Evolutionary conservation across 2,329 filamentous ascomycete species (phyloP), one percentile per base, ranked within the genome.

Genomic region (Colletotrichum sp.): DNA sequence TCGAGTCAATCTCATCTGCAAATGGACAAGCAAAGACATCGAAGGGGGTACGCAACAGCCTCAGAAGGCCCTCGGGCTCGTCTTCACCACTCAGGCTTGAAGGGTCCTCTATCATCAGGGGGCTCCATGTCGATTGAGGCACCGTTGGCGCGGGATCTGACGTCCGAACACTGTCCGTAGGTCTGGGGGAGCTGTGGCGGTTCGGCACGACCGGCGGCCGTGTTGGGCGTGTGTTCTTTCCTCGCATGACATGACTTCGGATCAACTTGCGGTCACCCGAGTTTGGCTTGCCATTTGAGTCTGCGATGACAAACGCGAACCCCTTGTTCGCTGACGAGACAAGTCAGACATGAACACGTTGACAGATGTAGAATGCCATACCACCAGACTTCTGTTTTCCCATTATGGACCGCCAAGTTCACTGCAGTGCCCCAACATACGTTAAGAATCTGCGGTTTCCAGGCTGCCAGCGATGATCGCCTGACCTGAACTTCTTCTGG

Each of bases 291-390:
- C 81, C 81, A 6, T 71, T 70, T 0, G 77, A 55, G 15, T 78
- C 81, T 13, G 79, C 78, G 11, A 77, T 72, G n/a, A 83, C 77
- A 28, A 83, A 83, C 48, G 79, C 79, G n/a, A 83, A 82, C 3
- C 71, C 72, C 9, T 79, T 81, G 57, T 48, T 68, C 5, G n/a
- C 70, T 75, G 28, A 9, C 11, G 19, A 59, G 15, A 3, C 22
- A 12, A 1, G 36, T 75, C 65, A 75, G 64, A 57, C 13, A n/a
- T 15, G 8, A 28, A n/a, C 13, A 11, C 6, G 9, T 32, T 22
- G 28, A 11, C 5, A 8, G 1, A 28, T 6, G 0, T 8, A 34
- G 16, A 44, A 28, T 61, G 12, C 9, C 73, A n/a, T 73, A 75
- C 73, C 34, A n/a, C 52, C 19, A 5, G 44, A 34, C 30, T 73